These are phyloP conservation scores for Pouteria glomerata DNA, from an alignment of 148 eudicot genomes.

Conservation along the genomic window DNA sequence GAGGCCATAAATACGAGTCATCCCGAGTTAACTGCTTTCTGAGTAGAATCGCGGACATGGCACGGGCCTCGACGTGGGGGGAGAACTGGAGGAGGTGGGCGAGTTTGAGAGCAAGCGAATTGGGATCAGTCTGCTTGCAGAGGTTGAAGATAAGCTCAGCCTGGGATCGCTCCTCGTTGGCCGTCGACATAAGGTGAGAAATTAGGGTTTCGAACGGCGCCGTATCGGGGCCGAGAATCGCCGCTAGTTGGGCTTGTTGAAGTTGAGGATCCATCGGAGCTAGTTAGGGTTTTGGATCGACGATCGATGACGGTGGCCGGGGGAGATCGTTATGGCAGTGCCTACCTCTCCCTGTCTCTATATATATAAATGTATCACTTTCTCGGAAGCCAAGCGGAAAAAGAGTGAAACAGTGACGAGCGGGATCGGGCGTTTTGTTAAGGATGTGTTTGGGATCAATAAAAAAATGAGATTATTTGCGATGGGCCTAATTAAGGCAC, in stretches of 20 bases:
- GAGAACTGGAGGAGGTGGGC: constrained; percentile 57
- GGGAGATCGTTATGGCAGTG: too few relatives aligned
- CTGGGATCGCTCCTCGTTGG: constrained; percentile 71
- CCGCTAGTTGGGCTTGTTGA: constrained; percentile 62
- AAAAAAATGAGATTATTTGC: too few relatives aligned
- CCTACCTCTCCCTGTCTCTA: too few relatives aligned
- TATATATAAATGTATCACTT: too few relatives aligned
- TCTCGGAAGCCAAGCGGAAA: too few relatives aligned
- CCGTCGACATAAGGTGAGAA: constrained; percentile 69
- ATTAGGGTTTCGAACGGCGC: constrained; percentile 68
- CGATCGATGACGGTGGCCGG: neutral
- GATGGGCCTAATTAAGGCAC: too few relatives aligned
- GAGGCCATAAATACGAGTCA: constrained; percentile 61
- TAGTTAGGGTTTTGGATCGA: constrained; percentile 22
- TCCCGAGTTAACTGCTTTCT: constrained; percentile 65
- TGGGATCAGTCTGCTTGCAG: constrained; percentile 61
- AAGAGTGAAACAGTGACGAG: too few relatives aligned
- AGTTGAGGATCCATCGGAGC: constrained; percentile 41
- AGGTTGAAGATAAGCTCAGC: constrained; percentile 72
- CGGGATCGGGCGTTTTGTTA: too few relatives aligned
- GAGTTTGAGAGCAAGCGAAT: constrained; percentile 62
- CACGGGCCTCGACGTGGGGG: constrained; percentile 52
- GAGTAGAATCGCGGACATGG: constrained; percentile 78
- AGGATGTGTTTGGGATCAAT: too few relatives aligned
- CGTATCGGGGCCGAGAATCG: constrained; percentile 65